Conservation (phyloP, 257 asterid genomes). For the Jaltomata sinuosa region DNA sequence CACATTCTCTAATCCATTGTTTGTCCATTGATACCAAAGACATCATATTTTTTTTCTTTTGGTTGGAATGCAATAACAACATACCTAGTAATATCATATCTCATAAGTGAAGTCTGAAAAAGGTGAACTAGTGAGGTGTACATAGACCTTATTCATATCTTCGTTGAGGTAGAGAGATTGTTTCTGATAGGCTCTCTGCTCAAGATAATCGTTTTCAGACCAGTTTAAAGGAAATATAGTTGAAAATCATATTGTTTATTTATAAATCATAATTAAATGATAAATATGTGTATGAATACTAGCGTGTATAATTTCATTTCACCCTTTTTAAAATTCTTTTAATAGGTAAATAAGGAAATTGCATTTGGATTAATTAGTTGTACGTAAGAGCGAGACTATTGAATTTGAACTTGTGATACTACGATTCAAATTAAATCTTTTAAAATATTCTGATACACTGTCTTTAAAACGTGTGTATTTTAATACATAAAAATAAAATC, state of each 20-base stretch:
- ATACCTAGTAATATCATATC: no score
- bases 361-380: neutral
- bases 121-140: neutral
- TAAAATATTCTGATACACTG: neutral
- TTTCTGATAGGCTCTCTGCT: no score
- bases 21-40: neutral
- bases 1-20: neutral
- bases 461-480: neutral
- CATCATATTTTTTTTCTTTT: neutral
- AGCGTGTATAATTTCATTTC: neutral
- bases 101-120: no score
- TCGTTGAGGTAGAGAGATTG: no score
- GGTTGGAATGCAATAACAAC: neutral
- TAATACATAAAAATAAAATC: no score
- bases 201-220: neutral
- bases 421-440: neutral
- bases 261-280: neutral
- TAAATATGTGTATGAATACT: neutral
- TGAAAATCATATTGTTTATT: neutral
- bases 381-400: neutral
- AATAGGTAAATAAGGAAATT: neutral
- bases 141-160: rapidly evolving
- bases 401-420: neutral
- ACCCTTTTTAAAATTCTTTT: neutral
- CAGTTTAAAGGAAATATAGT: no score